These are phyloP conservation scores for Botryotinia narcissicola DNA, from an alignment of 2,329 filamentous ascomycete species.

Conservation along the genomic window DNA sequence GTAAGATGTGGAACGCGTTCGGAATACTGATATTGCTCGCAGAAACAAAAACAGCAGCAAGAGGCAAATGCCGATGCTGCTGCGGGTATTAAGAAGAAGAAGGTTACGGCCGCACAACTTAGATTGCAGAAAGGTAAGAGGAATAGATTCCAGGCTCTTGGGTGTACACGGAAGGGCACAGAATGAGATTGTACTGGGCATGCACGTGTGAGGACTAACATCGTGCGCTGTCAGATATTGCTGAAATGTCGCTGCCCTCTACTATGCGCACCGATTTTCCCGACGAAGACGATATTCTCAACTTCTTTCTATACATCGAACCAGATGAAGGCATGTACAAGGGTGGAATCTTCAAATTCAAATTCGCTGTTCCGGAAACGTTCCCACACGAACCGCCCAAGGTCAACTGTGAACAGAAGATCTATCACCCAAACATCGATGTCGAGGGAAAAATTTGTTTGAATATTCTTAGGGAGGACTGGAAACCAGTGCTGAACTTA, in stretches of 20 bases:
- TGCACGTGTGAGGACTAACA: neutral
- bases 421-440: conserved; percentile 99
- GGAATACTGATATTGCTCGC: conserved; percentile 22
- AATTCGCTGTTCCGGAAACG: conserved; percentile 87
- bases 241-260: conserved; percentile 72
- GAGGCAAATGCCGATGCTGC: conserved; percentile 77
- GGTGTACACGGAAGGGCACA: neutral
- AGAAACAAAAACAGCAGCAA: conserved; percentile 97
- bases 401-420: conserved; percentile 95
- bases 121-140: conserved; percentile 88
- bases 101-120: conserved; percentile 93
- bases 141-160: neutral
- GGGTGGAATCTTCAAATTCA: conserved; percentile 82
- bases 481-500: conserved; percentile 96
- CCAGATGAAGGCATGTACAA: conserved; percentile 90
- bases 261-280: conserved; percentile 82
- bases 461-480: conserved; percentile 96
- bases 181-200: neutral
- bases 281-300: conserved; percentile 80
- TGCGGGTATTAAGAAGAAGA: conserved; percentile 87
- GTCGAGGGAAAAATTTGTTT: conserved; percentile 96
- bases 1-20: neutral
- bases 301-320: conserved; percentile 77
- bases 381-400: conserved; percentile 98
- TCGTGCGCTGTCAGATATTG: conserved; percentile 58